A percentile compares a stretch with the other conserved stretches of the same genome.
Conservation (phyloP, 352 stramenopile genomes). For the Sclerospora graminicola region DNA sequence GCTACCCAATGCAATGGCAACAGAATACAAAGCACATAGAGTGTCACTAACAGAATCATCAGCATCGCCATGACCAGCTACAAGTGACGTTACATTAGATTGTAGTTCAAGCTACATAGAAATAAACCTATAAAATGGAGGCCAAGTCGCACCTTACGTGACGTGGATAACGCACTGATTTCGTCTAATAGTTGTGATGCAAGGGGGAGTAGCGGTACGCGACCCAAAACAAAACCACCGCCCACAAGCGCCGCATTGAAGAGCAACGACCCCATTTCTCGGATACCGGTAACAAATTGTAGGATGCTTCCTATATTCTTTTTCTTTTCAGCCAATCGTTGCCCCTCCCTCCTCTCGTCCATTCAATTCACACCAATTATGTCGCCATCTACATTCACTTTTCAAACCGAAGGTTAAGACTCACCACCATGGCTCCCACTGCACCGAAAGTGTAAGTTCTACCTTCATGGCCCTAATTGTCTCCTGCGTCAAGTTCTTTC, state of each 20-base stretch:
- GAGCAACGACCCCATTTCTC: conserved; percentile 39
- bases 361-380: conserved; percentile 22
- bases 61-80: conserved; percentile 37
- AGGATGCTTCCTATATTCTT: not conserved
- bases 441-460: conserved; percentile 75
- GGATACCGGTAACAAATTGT: not conserved
- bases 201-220: conserved; percentile 41
- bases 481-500: conserved; percentile 25
- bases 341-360: conserved; percentile 6
- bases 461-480: conserved; percentile 24
- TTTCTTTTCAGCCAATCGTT: conserved; percentile 24
- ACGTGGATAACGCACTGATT: conserved; percentile 23
- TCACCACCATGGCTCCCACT: conserved; percentile 64
- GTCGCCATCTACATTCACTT: conserved; percentile 27
- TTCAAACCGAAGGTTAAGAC: conserved; percentile 83
- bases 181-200: conserved; percentile 36
- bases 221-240: conserved; percentile 49
- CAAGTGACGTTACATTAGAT: not conserved
- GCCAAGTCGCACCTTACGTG: conserved; percentile 31
- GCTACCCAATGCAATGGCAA: conserved; percentile 35
- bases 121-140: conserved; percentile 1
- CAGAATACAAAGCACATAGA: conserved; percentile 56
- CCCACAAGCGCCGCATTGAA: conserved; percentile 50
- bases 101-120: no score
- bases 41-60: conserved; percentile 28